A percentile compares a stretch with the other conserved stretches of the same genome.
Conservation (phyloP, 2,329 filamentous ascomycete species). For the Raffaelea ambrosiae region DNA sequence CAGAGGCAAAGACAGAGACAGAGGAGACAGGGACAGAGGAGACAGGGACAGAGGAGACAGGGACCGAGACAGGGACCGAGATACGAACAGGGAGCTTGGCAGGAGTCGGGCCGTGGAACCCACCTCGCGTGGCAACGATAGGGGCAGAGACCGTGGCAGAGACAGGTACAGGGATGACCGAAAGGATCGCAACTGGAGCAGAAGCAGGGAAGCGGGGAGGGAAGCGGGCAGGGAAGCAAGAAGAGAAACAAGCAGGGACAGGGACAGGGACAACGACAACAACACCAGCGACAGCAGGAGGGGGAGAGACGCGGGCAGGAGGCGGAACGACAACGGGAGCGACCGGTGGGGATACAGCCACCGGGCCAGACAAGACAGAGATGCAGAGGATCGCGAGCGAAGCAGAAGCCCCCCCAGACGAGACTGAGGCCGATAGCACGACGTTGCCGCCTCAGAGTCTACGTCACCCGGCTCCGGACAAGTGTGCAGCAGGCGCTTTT, state of each 20-base stretch:
- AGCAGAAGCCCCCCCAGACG: slow-evolving; percentile 11
- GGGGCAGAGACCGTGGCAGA: neutral
- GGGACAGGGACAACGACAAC: neutral
- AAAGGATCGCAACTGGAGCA: neutral
- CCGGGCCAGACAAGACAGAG: slow-evolving; percentile 1
- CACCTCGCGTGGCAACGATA: neutral
- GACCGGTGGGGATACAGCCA: slow-evolving; percentile 8
- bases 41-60: slow-evolving; percentile 15
- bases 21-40: neutral
- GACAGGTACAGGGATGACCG: neutral
- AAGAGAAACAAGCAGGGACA: neutral
- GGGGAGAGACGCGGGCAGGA: neutral
- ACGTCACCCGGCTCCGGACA: neutral
- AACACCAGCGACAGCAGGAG: neutral
- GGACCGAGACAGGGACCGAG: slow-evolving; percentile 19
- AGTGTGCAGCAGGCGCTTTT: too few relatives aligned
- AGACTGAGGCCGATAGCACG: slow-evolving; percentile 18
- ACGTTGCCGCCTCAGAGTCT: neutral
- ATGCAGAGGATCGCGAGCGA: neutral
- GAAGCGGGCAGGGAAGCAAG: neutral
- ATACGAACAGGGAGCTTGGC: slow-evolving; percentile 20
- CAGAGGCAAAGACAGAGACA: slow-evolving; percentile 12
- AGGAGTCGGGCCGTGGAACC: neutral
- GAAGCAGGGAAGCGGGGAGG: neutral
- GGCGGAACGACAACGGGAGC: slow-evolving; percentile 9